Evolutionary conservation across 1,284 basidiomycete genomes (phyloP), one percentile per base, ranked within the genome.

Genomic region (Cryptococcus sp.): DNA sequence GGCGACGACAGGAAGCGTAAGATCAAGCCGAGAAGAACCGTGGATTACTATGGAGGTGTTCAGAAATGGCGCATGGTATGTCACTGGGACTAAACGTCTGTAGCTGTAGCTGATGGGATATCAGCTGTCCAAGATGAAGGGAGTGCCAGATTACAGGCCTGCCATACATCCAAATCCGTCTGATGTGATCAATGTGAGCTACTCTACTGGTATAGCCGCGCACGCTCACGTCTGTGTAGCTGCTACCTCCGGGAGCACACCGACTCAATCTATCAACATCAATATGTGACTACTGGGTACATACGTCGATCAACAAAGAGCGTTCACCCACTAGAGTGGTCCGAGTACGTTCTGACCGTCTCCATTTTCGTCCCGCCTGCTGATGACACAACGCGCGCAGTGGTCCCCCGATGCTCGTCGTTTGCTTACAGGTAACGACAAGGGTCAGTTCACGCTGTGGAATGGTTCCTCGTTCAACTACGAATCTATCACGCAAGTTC

Each of bases 381-480:
- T 57, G 50, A 20, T 55, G 23, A 50, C 20, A 19, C 4, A 52
- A 46, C 20, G 20, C 38, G 22, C 6, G 22, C 58, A 95, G 90
- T 99, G 94, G 93, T 97, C 93, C 30, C 95, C 95, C 0, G 95
- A 98, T 79, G 92, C 88, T 46, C 84, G 95, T 23, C 86, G 95
- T 5, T 83, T 98, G 27, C 81, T 99, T 47, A 99, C 96, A 0
- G 95, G 95, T 23, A 94, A 93, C 17, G 93, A 93, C 27, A 93
- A 90, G 66, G 96, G 96, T 55, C 95, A 99, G 79, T 98, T 99
- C 78, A 98, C 95, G 0, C 85, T 99, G 5, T 99, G 96, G 95
- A 99, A 99, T 71, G 95, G 94, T 19, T 83, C 96, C 35, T 98
- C 95, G 0, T 99, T 98, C 86, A 98, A 99, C 81, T 99, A 99